Evolutionary conservation across 1,139 yeast genomes (phyloP), one percentile per base, ranked within the genome.

Genomic region (Kodamaea ohmeri): DNA sequence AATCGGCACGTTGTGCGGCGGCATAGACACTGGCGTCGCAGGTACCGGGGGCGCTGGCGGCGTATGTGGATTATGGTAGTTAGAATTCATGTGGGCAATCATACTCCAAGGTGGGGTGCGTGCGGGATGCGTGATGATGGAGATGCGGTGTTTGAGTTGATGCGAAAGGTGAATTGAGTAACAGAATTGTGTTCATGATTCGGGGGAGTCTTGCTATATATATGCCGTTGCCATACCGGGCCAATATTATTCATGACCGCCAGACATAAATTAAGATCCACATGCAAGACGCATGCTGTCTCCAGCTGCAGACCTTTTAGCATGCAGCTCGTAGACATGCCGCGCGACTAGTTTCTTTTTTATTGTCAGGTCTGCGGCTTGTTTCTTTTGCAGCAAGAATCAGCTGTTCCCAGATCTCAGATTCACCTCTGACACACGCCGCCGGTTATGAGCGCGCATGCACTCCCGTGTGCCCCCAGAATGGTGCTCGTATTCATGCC

Each of bases 81-180:
- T 29, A 34, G 27, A 26, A 30, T 26, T 38, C 37, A 37, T 34
- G n/a, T 33, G 30, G n/a, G 40, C 35, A 13, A 37, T 8, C 40
- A 37, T 37, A 14, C 12, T n/a, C 14, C 6, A 9, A 20, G 6
- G 22, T 20, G 22, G 6, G 22, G 6, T 6, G 22, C 18, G 25
- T 4, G n/a, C 15, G 25, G n/a, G 12, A 13, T 15, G 13, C 20
- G n/a, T 18, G 24, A 22, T 13, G 15, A 12, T 22, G 19, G 19
- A 22, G 28, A 19, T 22, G 24, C 27, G n/a, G 18, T 32, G 25
- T 22, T 13, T 21, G 19, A 22, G 25, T 13, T 19, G 25, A 12
- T 19, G 26, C 12, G 26, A 24, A 7, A 5, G 6, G 6, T 7
- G 12, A 7, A 24, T 24, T 6, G 26, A 7, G 26, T n/a, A 20